These are phyloP conservation scores for Candida fluviatilis DNA, from an alignment of 805 yeast species.

Conservation along the genomic window DNA sequence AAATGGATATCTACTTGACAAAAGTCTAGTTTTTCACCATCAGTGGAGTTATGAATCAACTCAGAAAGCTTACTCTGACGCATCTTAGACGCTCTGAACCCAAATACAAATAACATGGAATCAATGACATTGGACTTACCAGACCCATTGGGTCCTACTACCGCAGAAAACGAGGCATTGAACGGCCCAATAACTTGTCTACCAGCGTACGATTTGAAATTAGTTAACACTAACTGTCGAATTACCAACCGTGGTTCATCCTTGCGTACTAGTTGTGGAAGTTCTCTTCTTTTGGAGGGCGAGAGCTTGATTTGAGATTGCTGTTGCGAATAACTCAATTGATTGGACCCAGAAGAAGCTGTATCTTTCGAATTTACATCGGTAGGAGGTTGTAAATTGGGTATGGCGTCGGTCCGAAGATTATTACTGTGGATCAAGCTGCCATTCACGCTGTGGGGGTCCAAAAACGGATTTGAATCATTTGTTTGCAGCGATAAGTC, in stretches of 20 bases:
- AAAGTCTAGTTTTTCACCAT: slow-evolving; percentile 49
- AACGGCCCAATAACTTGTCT: slow-evolving; percentile 92
- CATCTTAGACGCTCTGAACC: slow-evolving; percentile 95
- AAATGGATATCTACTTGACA: slow-evolving; percentile 94
- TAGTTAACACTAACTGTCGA: slow-evolving; percentile 63
- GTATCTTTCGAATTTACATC: not conserved
- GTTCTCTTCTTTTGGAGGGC: slow-evolving; percentile 26
- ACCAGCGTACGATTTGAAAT: slow-evolving; percentile 96
- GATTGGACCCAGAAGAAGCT: slow-evolving; percentile 1
- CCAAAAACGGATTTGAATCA: not conserved
- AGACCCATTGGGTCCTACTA: slow-evolving; percentile 97
- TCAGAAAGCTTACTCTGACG: slow-evolving; percentile 93
- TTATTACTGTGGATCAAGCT: not conserved
- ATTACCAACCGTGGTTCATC: slow-evolving; percentile 67
- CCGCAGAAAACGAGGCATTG: slow-evolving; percentile 89
- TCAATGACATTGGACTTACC: slow-evolving; percentile 98
- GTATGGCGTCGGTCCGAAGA: not conserved
- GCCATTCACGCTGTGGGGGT: not conserved
- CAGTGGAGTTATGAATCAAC: slow-evolving; percentile 85
- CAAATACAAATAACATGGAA: slow-evolving; percentile 92
- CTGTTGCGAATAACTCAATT: slow-evolving; percentile 25
- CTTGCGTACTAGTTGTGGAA: slow-evolving; percentile 8
- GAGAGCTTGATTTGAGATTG: slow-evolving; percentile 21
- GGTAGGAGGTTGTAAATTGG: not conserved
- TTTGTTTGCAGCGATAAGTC: not conserved